Base-by-base conservation (phyloP, 176 grass and related monocot species). In the Aegilops speltoides region DNA sequence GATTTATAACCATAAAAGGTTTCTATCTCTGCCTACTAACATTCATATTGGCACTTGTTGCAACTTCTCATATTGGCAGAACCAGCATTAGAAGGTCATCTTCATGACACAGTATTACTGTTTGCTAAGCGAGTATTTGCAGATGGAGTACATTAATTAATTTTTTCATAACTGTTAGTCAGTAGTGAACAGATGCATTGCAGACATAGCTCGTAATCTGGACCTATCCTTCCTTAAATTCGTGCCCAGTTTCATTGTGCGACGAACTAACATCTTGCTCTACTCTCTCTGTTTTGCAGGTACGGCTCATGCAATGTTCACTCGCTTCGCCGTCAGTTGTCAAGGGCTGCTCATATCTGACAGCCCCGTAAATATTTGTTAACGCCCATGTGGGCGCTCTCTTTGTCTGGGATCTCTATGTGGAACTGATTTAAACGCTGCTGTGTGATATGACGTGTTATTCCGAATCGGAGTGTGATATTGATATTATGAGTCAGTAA, bases 341-440 rank as follows among this genome's bases (percentile, higher is more conserved):
- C 24, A 73, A 73, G 25, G 38, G 68, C 59, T 81, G 43, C 76
- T 60, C 20, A 6, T 73, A 79, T 40, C n/a, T 64, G 79, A 77
- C 31, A 86, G 37, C 78, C 86, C 36, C 40, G 72, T 86, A 78
- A 82, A 86, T 90, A 90, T 38, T 38, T 72, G 43, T 73, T 83
- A 73, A 66, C 72, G 73, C 79, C 38, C 34, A 72, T 3, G 54
- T 9, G 54, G 19, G 54, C 2, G 54, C 19, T 1, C 54, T 68
- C 25, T 46, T 45, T 79, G 78, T 86, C 82, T 57, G 14, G 41
- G 40, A 60, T 78, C 10, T 28, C 77, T 65, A 20, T 46, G 7
- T 64, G 57, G 25, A 87, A 68, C 78, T 38, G 4, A 54, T 20
- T 36, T 52, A 83, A 90, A 83, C 64, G 34, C 83, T 79, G 32